phyloP scores from a whole-genome alignment of 2,329 filamentous ascomycete genomes.

The Tolypocladium endophyticum region DNA sequence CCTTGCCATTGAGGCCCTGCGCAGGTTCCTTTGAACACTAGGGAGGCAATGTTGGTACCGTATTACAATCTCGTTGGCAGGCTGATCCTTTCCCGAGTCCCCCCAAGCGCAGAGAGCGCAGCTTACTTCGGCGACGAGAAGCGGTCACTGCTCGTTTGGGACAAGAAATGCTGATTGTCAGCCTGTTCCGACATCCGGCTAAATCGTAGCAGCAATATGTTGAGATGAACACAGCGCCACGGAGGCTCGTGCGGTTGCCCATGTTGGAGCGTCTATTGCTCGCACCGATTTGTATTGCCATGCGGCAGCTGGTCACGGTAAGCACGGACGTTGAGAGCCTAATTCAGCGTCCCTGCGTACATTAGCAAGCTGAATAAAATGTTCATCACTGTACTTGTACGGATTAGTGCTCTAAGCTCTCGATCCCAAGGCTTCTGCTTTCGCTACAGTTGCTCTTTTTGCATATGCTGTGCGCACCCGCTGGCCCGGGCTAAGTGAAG shows the following conservation, averaged over 20 bases:
- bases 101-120: not conserved
- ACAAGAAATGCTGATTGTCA: not conserved
- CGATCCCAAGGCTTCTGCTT: not conserved
- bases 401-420: not conserved
- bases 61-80: not conserved
- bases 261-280: not conserved
- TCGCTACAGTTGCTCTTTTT: not conserved
- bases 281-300: not conserved
- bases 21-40: not conserved
- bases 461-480: not conserved
- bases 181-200: not conserved
- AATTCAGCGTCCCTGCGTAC: not conserved
- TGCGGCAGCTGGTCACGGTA: not conserved
- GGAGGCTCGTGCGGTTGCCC: not conserved
- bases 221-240: not conserved
- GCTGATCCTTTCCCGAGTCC: not conserved
- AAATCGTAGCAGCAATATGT: not conserved
- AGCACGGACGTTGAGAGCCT: not conserved
- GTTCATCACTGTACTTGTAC: too few species aligned
- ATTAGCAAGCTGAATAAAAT: too few species aligned
- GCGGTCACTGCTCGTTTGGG: not conserved
- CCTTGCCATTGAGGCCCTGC: not conserved
- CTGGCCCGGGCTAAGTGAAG: not conserved
- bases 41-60: not conserved
- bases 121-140: not conserved